phyloP scores from a whole-genome alignment of 306 rosid genomes.

The Aeschynomene evenia region DNA sequence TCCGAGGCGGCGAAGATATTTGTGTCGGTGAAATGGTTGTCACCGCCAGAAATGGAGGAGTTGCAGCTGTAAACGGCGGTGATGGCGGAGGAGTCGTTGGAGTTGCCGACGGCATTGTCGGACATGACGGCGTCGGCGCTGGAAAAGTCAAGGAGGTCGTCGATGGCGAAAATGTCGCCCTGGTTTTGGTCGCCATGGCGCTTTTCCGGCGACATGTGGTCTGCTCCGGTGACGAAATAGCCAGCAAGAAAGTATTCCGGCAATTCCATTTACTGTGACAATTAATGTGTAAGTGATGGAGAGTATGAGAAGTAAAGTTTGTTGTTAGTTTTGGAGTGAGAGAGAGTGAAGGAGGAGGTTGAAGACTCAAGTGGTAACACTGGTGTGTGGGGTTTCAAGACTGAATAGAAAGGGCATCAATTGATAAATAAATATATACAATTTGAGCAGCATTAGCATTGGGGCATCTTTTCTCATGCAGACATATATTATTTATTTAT shows the following conservation, averaged over 20 bases:
- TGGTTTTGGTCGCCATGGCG: slow-evolving; percentile 44
- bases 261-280: slow-evolving; percentile 46
- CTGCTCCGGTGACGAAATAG: slow-evolving; percentile 45
- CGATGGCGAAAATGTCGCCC: slow-evolving; percentile 69
- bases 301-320: neutral
- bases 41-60: slow-evolving; percentile 61
- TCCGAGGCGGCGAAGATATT: slow-evolving; percentile 48
- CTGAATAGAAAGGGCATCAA: slow-evolving; percentile 51
- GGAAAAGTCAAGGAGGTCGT: slow-evolving; percentile 85
- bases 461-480: slow-evolving; percentile 57
- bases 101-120: slow-evolving; percentile 61
- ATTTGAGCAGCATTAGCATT: neutral
- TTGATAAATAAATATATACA: slow-evolving; percentile 39
- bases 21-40: slow-evolving; percentile 36
- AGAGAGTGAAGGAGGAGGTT: neutral
- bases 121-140: slow-evolving; percentile 65
- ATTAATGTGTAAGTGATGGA: neutral
- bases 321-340: neutral
- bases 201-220: slow-evolving; percentile 49
- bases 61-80: slow-evolving; percentile 76
- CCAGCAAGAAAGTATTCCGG: slow-evolving; percentile 63
- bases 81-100: slow-evolving; percentile 61
- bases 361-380: slow-evolving; percentile 30
- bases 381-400: slow-evolving; percentile 70
- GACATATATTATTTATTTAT: slow-evolving; percentile 26